phyloP scores from a whole-genome alignment of 2,329 filamentous ascomycete genomes.

The Emmonsiellopsis sp. region DNA sequence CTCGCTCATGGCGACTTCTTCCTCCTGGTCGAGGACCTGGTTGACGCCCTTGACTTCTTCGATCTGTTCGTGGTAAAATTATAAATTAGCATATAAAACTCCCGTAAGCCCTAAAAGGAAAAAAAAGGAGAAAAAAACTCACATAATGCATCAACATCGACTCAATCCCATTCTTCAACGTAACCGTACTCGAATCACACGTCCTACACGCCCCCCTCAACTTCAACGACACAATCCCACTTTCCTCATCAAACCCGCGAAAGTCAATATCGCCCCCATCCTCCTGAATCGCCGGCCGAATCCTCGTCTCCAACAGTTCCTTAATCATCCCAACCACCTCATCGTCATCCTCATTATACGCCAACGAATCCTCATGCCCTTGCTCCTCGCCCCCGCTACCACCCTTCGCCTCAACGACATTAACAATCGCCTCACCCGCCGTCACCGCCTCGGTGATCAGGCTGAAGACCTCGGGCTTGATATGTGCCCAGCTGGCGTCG shows the following conservation, averaged over 20 bases:
- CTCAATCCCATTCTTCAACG: slow-evolving; percentile 95
- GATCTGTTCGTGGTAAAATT: slow-evolving; percentile 50
- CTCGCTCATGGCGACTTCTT: slow-evolving; percentile 75
- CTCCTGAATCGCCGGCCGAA: slow-evolving; percentile 91
- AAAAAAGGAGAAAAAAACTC: slow-evolving; percentile 33
- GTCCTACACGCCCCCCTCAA: slow-evolving; percentile 87
- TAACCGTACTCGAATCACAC: slow-evolving; percentile 94
- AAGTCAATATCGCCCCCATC: slow-evolving; percentile 98
- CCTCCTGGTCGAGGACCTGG: slow-evolving; percentile 84
- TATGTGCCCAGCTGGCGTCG: slow-evolving; percentile 84
- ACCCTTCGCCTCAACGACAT: slow-evolving; percentile 43
- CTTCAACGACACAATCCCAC: slow-evolving; percentile 78
- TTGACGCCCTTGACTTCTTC: slow-evolving; percentile 91
- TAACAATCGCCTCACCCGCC: slow-evolving; percentile 72
- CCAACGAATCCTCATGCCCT: slow-evolving; percentile 60
- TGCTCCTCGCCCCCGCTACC: slow-evolving; percentile 36
- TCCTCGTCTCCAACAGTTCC: slow-evolving; percentile 88
- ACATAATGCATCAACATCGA: slow-evolving; percentile 97
- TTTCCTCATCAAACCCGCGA: slow-evolving; percentile 61
- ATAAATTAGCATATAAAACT: background rate
- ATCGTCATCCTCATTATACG: slow-evolving; percentile 81
- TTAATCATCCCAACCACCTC: slow-evolving; percentile 99
- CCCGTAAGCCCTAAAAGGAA: slow-evolving; percentile 12
- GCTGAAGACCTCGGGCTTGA: slow-evolving; percentile 91
- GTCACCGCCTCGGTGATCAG: slow-evolving; percentile 90